Conservation (phyloP, 805 yeast genomes). For the Hanseniaspora lindneri region DNA sequence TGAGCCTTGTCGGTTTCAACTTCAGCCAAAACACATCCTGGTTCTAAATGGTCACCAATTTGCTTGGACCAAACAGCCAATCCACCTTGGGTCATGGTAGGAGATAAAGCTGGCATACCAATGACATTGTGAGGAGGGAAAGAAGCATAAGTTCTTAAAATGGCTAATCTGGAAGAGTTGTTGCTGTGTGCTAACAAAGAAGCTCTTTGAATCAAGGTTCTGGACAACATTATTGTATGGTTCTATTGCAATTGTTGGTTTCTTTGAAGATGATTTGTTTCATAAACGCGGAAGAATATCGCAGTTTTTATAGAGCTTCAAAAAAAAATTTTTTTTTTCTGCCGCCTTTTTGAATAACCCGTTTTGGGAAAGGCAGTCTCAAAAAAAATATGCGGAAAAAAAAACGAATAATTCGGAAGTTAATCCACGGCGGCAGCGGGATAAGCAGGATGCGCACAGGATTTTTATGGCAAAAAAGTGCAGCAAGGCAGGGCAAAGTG, state of each 20-base stretch:
- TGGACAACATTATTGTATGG: slow-evolving; percentile 17
- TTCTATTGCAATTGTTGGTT: not conserved
- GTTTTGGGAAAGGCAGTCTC: no score
- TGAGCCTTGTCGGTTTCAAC: slow-evolving; percentile 96
- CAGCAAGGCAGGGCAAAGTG: no score
- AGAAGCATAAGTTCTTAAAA: slow-evolving; percentile 30
- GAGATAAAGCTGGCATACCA: slow-evolving; percentile 98
- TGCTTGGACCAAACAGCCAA: slow-evolving; percentile 81
- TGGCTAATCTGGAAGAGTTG: slow-evolving; percentile 21
- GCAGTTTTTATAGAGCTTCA: not conserved
- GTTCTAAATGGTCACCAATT: slow-evolving; percentile 74
- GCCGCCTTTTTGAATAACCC: not conserved
- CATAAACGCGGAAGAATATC: not conserved
- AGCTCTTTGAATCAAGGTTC: slow-evolving; percentile 23
- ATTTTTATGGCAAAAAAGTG: no score
- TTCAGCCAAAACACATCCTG: slow-evolving; percentile 94
- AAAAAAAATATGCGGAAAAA: no score
- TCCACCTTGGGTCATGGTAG: slow-evolving; percentile 96
- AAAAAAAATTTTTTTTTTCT: slow-evolving; percentile 18
- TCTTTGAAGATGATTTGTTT: not conserved
- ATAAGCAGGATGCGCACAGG: no score
- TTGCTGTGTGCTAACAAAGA: slow-evolving; percentile 25
- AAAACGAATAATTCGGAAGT: not conserved
- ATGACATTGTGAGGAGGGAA: slow-evolving; percentile 80
- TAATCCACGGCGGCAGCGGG: no score